phyloP scores from a whole-genome alignment of 306 rosid genomes.

The Citrullus mucosospermus region DNA sequence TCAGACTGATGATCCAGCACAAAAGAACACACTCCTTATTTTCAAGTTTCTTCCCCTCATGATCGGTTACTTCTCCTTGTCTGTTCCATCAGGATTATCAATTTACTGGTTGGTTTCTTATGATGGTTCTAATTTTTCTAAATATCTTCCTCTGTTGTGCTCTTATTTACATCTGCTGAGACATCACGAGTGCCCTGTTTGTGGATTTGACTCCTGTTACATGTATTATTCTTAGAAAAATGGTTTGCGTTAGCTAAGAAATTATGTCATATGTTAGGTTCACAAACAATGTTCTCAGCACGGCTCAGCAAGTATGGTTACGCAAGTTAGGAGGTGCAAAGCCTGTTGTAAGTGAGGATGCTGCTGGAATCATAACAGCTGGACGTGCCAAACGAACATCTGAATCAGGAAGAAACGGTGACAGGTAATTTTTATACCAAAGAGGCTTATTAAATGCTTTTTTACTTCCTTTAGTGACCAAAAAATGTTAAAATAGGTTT shows the following conservation, averaged over 20 bases:
- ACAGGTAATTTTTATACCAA: constrained; percentile 40
- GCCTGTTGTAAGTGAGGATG: constrained; percentile 64
- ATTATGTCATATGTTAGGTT: constrained; percentile 41
- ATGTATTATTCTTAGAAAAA: background rate
- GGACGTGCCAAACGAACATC: constrained; percentile 86
- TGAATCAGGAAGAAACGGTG: constrained; percentile 49
- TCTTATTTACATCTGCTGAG: background rate
- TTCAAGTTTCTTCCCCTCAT: constrained; percentile 98
- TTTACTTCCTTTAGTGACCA: constrained; percentile 5
- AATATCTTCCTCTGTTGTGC: background rate
- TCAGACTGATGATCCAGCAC: constrained; percentile 89
- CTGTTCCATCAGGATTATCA: constrained; percentile 95
- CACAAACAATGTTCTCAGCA: constrained; percentile 85
- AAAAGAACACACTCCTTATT: constrained; percentile 77
- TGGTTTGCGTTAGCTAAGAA: background rate
- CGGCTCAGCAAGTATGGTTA: constrained; percentile 97
- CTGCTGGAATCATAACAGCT: constrained; percentile 85
- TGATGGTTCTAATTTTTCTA: background rate
- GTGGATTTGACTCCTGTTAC: background rate
- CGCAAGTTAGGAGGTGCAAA: constrained; percentile 95
- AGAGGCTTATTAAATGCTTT: background rate
- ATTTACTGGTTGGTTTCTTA: constrained; percentile 88
- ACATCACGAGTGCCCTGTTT: background rate
- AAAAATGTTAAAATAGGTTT: constrained; percentile 40
- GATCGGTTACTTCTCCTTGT: constrained; percentile 96